Base-by-base conservation (phyloP, 768 basidiomycete species). In the Mycena albidolilacea region DNA sequence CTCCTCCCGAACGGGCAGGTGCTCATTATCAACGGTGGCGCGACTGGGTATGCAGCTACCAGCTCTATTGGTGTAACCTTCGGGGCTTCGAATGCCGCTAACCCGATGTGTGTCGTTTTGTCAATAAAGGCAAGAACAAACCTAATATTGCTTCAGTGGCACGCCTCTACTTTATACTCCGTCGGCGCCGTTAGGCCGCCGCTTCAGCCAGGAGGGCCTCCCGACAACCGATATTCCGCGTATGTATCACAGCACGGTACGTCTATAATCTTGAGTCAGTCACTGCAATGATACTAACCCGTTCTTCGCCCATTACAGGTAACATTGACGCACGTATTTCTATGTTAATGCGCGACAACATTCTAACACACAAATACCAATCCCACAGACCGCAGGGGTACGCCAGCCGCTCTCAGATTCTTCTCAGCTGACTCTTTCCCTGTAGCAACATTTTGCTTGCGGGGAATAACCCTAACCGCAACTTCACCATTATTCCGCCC, bases 11-110 rank as follows among this genome's bases (percentile, higher is more conserved):
- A 30, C 30, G 30, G 30, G 30, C 30, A 85, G 69, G 72, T 90
- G 14, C 82, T 90, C 61, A 83, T 86, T 58, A 79, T 85, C 39
- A 91, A 91, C 77, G 90, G 90, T 57, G 89, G 83, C 6, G 74
- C 75, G 46, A 84, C 82, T 21, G 76, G 59, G 41, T 86, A 70
- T 75, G 80, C 72, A 21, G 79, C 55, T 69, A 55, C 50, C 76
- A 78, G 4, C 72, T 83, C 76, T 39, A 75, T 73, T 59, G 75
- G 52, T 77, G 81, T 57, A 71, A 77, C 82, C 2, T 78, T 84
- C 7, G 86, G 82, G 23, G 77, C 81, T 72, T 87, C 86, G 38
- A 85, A 85, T 79, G 91, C 90, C 0, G 84, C 85, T 71, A 79
- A 85, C 77, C 89, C 87, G 7, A 77, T 82, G 58, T 86, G 79